A percentile compares a stretch with the other conserved stretches of the same genome.
These are phyloP conservation scores for Pyracantha coccinea DNA, from an alignment of 331 rosid genomes.

Conservation along the genomic window DNA sequence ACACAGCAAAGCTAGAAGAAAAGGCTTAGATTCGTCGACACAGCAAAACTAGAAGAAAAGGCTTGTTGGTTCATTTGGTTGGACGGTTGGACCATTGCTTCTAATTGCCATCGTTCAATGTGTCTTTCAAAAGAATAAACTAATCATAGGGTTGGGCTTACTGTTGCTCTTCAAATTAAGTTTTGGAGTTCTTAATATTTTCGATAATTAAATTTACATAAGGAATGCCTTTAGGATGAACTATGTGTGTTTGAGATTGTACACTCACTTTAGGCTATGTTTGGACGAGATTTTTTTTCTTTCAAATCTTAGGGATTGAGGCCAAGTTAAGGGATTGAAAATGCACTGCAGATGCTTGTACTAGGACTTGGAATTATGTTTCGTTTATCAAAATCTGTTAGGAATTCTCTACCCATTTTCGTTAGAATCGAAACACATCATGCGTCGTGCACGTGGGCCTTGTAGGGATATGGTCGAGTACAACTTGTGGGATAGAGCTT, in stretches of 20 bases:
- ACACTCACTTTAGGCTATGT: background rate
- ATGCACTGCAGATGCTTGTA: too few species aligned
- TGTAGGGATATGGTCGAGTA: too few species aligned
- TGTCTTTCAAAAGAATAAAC: background rate
- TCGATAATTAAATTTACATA: background rate
- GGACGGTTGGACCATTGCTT: background rate
- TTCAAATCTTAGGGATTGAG: too few species aligned
- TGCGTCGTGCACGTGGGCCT: too few species aligned
- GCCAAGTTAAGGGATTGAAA: too few species aligned
- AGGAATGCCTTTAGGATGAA: background rate
- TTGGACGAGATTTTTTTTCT: too few species aligned
- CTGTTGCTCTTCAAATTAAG: background rate
- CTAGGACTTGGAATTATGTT: too few species aligned
- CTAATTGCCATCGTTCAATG: background rate
- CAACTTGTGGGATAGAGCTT: too few species aligned
- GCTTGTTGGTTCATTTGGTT: background rate
- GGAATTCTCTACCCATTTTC: too few species aligned
- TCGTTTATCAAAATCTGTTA: too few species aligned
- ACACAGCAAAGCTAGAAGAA: background rate
- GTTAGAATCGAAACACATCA: too few species aligned
- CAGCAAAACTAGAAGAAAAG: background rate
- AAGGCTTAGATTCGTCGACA: background rate
- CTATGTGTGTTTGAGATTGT: background rate
- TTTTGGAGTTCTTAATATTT: background rate
- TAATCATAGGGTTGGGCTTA: background rate